Conservation (phyloP, 2,329 filamentous ascomycete genomes). For the Fusarium mangiferae region DNA sequence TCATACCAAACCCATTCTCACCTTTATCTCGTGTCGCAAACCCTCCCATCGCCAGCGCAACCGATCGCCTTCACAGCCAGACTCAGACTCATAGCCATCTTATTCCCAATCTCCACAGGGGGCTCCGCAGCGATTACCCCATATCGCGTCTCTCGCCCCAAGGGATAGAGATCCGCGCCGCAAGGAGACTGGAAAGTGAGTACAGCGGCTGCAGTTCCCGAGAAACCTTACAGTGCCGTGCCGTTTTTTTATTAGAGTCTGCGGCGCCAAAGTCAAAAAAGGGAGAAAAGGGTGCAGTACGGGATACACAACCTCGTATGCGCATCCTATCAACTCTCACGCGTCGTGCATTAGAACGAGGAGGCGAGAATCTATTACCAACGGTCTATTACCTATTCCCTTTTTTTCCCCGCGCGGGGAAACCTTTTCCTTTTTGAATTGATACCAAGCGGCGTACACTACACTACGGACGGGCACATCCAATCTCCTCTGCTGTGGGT, state of each 20-base stretch:
- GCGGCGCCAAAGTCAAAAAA: neutral
- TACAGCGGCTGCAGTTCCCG: neutral
- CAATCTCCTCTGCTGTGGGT: constrained; percentile 2
- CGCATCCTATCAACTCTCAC: constrained; percentile 9
- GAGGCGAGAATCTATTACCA: constrained; percentile 1
- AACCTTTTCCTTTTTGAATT: neutral
- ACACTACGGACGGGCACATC: neutral
- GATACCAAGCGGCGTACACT: neutral
- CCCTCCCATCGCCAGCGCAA: neutral
- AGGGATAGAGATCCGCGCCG: constrained; percentile 23
- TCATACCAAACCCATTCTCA: constrained; percentile 9
- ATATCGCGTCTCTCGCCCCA: constrained; percentile 15
- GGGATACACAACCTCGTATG: neutral
- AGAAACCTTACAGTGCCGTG: neutral
- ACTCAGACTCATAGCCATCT: constrained; percentile 8
- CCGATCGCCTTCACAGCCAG: neutral
- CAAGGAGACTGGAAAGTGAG: neutral
- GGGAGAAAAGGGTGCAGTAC: neutral
- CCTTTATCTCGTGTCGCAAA: neutral
- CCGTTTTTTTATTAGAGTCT: neutral
- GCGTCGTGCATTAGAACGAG: constrained; percentile 10
- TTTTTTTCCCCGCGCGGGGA: neutral
- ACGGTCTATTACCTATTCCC: neutral
- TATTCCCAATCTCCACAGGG: constrained; percentile 29
- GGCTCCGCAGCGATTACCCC: constrained; percentile 32